Evolutionary conservation across 2,329 filamentous ascomycete genomes (phyloP).

Genomic region (Microcyclosporella mali): DNA sequence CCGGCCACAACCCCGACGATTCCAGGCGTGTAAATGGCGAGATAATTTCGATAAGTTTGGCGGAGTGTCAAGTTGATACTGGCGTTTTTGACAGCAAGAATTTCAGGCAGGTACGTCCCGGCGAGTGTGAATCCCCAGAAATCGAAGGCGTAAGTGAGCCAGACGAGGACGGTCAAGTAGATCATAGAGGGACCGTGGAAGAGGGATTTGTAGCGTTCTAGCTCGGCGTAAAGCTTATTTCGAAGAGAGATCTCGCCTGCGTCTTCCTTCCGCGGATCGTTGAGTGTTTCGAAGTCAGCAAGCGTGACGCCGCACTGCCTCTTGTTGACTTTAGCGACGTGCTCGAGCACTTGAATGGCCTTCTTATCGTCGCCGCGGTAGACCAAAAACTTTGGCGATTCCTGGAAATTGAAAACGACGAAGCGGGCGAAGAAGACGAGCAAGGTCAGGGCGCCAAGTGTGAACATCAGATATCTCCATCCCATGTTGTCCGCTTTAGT

Average conservation of each 20-base stretch:
- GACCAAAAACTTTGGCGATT: constrained; percentile 57
- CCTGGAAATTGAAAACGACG: constrained; percentile 50
- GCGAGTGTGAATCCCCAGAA: constrained; percentile 48
- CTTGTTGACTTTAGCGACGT: constrained; percentile 41
- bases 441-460: constrained; percentile 35
- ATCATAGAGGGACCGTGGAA: constrained; percentile 40
- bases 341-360: constrained; percentile 42
- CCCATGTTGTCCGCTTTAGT: constrained; percentile 38
- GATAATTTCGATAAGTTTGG: constrained; percentile 47
- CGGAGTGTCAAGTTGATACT: constrained; percentile 38
- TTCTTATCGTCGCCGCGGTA: constrained; percentile 48
- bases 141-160: constrained; percentile 48
- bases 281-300: constrained; percentile 32
- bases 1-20: constrained; percentile 49
- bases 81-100: constrained; percentile 48
- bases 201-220: constrained; percentile 37
- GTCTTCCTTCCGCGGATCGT: background rate
- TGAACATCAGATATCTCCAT: constrained; percentile 41
- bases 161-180: constrained; percentile 43
- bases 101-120: constrained; percentile 44
- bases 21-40: constrained; percentile 50
- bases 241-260: background rate
- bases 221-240: background rate
- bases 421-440: constrained; percentile 48
- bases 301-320: constrained; percentile 31